phyloP scores from a whole-genome alignment of 73 alveolate species.

The Tetrahymena borealis region DNA sequence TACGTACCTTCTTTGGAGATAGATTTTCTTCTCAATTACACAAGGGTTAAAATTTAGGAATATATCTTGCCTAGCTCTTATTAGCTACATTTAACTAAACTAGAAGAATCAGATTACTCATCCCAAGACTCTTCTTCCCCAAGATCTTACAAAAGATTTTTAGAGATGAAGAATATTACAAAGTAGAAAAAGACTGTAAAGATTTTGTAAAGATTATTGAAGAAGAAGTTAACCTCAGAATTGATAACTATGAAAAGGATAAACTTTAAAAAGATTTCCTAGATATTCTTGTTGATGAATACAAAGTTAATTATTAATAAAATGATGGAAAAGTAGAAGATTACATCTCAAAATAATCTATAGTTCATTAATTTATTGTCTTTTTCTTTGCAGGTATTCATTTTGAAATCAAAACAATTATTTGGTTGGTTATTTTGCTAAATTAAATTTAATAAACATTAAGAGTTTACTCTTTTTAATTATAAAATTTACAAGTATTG shows the following conservation, averaged over 20 bases:
- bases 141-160: not conserved
- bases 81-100: not conserved
- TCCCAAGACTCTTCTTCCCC: not conserved
- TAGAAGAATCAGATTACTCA: constrained; percentile 6
- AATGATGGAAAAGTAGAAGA: not conserved
- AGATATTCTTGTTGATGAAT: not conserved
- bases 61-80: not conserved
- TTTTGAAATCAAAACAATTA: no score
- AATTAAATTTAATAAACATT: not conserved
- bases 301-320: not conserved
- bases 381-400: not conserved
- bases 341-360: not conserved
- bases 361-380: not conserved
- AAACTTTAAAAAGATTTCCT: not conserved
- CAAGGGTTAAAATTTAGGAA: constrained; percentile 7
- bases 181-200: not conserved
- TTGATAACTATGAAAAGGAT: not conserved
- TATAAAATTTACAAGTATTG: no score
- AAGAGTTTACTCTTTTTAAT: not conserved
- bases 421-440: no score
- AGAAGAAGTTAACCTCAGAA: not conserved
- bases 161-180: not conserved
- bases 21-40: not conserved
- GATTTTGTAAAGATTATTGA: not conserved
- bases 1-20: constrained; percentile 32